Base-by-base conservation (phyloP, 148 eudicot species). In the Heliosperma pusillum region DNA sequence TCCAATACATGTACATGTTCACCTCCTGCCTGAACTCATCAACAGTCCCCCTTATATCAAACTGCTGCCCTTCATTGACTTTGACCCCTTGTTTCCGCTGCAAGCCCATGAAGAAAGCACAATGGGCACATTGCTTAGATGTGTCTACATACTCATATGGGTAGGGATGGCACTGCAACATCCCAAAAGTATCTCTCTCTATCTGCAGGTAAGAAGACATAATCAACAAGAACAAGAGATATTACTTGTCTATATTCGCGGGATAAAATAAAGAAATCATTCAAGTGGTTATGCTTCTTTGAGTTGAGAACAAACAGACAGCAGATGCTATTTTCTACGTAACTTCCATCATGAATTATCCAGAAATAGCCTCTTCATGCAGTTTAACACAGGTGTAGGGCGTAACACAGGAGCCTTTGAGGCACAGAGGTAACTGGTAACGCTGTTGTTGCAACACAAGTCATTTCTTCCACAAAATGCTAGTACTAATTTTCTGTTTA, bases 21-120 rank as follows among this genome's bases (percentile, higher is more conserved):
- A 93, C 86, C 13, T 86, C 83, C 68, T 83, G 89, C 85, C 85
- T 90, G 76, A 91, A 94, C 73, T 88, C 87, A 62, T 94, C 96
- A 57, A 94, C 89, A 16, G 98, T 91, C 67, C 77, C 81, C 24
- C 97, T 89, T 64, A 93, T 88, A 84, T 93, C 98, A 83, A 93
- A 93, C 78, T 87, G 90, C 70, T 89, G 97, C 40, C 93, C 90
- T 71, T 87, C 97, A 75, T 91, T 88, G 50, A 82, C 79, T 25
- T 76, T 78, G 70, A 81, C 97, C 9, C 90, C 98, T 77, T 79
- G 89, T 74, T 83, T 91, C 82, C 89, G 85, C 76, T 89, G 97
- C 82, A 91, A 84, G 52, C 98, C 97, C 89, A 93, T 86, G 76
- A 89, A 91, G 74, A 88, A 91, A 74, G 97, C 90, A 87, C 89